Evolutionary conservation across 805 yeast species (phyloP).

Genomic region (Pichia cephalocereana): DNA sequence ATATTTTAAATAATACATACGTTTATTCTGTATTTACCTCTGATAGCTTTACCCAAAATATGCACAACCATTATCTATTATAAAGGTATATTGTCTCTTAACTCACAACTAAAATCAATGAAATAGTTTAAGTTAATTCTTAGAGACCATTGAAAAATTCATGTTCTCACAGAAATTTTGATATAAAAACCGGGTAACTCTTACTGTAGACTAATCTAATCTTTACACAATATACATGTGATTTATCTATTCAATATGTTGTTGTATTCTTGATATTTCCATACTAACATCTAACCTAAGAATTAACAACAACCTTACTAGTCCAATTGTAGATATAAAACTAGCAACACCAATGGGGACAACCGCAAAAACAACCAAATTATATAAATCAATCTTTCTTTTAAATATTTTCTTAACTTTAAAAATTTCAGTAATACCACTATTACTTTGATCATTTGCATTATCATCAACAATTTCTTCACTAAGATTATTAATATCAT

Average conservation of each 20-base stretch:
- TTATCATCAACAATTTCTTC: not conserved
- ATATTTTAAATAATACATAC: conserved; percentile 14
- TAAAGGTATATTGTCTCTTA: no score
- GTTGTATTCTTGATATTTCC: conserved; percentile 8
- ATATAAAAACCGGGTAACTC: no score
- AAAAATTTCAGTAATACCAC: not conserved
- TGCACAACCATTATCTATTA: conserved; percentile 37
- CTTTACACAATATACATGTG: not conserved
- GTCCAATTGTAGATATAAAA: conserved; percentile 81
- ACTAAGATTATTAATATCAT: not conserved
- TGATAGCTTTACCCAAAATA: conserved; percentile 42
- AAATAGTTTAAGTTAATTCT: no score
- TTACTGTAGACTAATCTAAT: no score
- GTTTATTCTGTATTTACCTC: conserved; percentile 29
- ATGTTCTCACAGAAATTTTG: no score
- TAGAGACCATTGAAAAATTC: no score
- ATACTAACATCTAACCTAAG: conserved; percentile 52
- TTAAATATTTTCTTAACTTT: conserved; percentile 10
- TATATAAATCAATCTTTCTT: conserved; percentile 77
- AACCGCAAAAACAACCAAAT: conserved; percentile 89
- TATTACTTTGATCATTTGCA: not conserved
- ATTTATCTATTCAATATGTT: not conserved
- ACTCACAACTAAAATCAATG: no score
- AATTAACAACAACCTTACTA: conserved; percentile 66
- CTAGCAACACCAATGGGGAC: conserved; percentile 97